phyloP scores from a whole-genome alignment of 345 rosid genomes.

The Triadica sebifera region DNA sequence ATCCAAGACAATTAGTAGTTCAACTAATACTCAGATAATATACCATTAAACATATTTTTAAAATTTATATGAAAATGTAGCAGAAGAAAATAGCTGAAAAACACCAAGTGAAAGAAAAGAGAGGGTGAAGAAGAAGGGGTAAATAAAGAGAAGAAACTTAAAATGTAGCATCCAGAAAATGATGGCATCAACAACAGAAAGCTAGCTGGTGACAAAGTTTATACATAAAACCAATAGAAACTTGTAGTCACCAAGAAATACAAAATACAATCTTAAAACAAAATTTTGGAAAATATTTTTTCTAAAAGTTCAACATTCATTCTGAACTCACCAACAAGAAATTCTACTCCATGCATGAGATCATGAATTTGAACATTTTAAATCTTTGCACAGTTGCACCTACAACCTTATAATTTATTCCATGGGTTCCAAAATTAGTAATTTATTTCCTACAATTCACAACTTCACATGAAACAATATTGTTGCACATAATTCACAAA shows the following conservation, averaged over 20 bases:
- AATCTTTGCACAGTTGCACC: neutral
- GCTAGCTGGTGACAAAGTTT: neutral
- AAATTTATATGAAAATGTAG: constrained; percentile 1
- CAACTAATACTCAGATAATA: constrained; percentile 14
- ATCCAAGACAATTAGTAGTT: constrained; percentile 25
- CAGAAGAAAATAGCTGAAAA: neutral
- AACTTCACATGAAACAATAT: neutral
- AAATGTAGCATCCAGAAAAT: neutral
- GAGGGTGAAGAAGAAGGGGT: neutral
- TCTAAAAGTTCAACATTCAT: neutral
- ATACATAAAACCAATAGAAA: neutral
- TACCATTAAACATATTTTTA: constrained; percentile 11
- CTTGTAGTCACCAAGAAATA: constrained; percentile 3
- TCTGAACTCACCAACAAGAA: neutral
- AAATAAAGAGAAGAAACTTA: neutral
- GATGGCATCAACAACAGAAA: neutral
- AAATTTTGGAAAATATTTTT: neutral
- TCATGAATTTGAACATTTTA: neutral
- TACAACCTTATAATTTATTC: neutral
- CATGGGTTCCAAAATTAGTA: neutral
- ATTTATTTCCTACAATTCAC: neutral
- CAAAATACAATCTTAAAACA: neutral
- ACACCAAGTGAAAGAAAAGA: too few relatives aligned
- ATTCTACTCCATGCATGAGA: neutral
- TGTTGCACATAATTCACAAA: neutral